These are phyloP conservation scores for Ogataea pilisensis DNA, from an alignment of 805 yeast genomes.

Conservation along the genomic window DNA sequence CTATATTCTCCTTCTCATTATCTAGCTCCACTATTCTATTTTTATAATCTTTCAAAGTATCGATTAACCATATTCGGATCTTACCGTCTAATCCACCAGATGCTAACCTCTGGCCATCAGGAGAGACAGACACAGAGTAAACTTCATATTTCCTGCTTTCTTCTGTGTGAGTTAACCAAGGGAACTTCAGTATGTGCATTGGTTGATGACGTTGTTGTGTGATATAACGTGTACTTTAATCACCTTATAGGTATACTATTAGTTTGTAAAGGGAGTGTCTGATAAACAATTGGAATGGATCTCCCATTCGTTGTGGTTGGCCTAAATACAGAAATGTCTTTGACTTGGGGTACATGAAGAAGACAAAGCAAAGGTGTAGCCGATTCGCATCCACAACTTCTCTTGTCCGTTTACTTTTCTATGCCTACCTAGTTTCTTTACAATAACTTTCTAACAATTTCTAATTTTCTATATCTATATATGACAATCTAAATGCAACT, in stretches of 20 bases:
- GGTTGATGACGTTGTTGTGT: no score
- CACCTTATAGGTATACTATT: background rate
- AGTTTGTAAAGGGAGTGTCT: no score
- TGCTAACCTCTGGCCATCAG: slow-evolving; percentile 81
- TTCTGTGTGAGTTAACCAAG: slow-evolving; percentile 73
- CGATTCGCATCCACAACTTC: no score
- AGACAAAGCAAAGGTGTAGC: no score
- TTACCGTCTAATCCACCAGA: slow-evolving; percentile 95
- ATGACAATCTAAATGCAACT: background rate
- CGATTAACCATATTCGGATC: slow-evolving; percentile 81
- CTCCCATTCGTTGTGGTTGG: no score
- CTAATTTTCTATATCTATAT: background rate
- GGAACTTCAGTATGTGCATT: slow-evolving; percentile 67
- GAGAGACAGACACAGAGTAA: slow-evolving; percentile 74
- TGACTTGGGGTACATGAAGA: no score
- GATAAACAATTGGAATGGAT: no score
- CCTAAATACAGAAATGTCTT: no score
- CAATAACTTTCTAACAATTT: no score
- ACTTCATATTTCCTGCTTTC: slow-evolving; percentile 80
- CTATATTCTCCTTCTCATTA: slow-evolving; percentile 9
- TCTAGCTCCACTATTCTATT: slow-evolving; percentile 18
- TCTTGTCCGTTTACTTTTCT: no score
- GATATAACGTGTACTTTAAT: no score
- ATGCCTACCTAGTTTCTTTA: no score
- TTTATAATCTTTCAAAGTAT: slow-evolving; percentile 45